These are phyloP conservation scores for Buddleja alternifolia DNA, from an alignment of 257 asterid species.

Conservation along the genomic window DNA sequence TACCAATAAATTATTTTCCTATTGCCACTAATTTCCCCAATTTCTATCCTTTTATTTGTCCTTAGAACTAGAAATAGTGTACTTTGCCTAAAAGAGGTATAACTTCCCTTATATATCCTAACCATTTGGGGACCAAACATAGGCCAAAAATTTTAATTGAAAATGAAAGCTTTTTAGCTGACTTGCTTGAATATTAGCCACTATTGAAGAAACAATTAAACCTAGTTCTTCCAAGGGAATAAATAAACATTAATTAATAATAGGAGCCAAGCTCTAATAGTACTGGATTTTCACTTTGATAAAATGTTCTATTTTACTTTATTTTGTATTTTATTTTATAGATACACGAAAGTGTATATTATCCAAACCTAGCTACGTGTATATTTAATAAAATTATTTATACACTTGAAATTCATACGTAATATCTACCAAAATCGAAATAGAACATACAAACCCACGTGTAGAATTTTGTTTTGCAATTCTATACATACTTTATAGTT, in stretches of 20 bases:
- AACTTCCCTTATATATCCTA: neutral
- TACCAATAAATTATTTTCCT: too few species aligned
- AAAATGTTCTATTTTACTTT: neutral
- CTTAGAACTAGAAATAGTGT: neutral
- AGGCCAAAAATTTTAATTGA: neutral
- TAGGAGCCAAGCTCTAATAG: neutral
- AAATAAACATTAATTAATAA: neutral
- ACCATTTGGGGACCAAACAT: neutral
- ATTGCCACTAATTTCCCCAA: too few species aligned
- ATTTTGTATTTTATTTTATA: too few species aligned
- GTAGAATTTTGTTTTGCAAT: too few species aligned
- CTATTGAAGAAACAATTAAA: neutral
- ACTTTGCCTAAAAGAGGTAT: neutral
- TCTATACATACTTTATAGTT: too few species aligned
- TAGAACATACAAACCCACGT: too few species aligned
- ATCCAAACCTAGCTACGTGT: too few species aligned
- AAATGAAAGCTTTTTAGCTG: neutral
- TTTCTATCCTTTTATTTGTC: too few species aligned
- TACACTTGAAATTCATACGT: too few species aligned
- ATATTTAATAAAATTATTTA: too few species aligned
- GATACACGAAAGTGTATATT: too few species aligned
- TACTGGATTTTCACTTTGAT: neutral
- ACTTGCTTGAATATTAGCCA: constrained; percentile 3
- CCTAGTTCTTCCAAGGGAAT: neutral
- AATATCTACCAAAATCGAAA: too few species aligned